Conservation (phyloP, 2,329 filamentous ascomycete genomes). For the Sarocladiaceae sp. region DNA sequence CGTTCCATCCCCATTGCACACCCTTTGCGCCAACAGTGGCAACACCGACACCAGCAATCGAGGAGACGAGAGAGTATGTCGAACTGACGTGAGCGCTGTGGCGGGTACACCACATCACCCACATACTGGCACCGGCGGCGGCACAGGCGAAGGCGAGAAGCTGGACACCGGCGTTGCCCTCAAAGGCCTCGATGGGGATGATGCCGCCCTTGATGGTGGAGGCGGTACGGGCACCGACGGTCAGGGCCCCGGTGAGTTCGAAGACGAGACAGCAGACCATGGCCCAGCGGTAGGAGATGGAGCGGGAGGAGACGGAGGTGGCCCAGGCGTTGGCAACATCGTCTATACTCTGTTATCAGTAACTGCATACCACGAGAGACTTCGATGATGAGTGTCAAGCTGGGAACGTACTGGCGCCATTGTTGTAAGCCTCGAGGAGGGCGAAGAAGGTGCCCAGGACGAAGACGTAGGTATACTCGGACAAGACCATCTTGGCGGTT, state of each 20-base stretch:
- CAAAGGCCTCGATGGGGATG: constrained; percentile 54
- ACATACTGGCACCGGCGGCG: constrained; percentile 57
- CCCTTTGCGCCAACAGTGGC: constrained; percentile 55
- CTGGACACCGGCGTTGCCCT: constrained; percentile 56
- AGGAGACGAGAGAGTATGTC: constrained; percentile 64
- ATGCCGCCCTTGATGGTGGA: constrained; percentile 77
- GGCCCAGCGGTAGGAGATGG: constrained; percentile 62
- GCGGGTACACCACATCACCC: constrained; percentile 76
- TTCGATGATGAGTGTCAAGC: neutral
- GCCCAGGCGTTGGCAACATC: constrained; percentile 84
- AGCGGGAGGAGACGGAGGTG: constrained; percentile 74
- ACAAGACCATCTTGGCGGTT: constrained; percentile 44
- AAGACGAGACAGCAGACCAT: constrained; percentile 62
- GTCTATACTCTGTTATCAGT: constrained; percentile 37
- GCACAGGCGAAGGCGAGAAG: constrained; percentile 62
- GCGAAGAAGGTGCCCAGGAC: constrained; percentile 71
- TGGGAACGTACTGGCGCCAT: constrained; percentile 61
- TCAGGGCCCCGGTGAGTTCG: constrained; percentile 61
- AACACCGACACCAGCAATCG: constrained; percentile 63
- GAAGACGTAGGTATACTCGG: constrained; percentile 65
- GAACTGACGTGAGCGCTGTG: constrained; percentile 69
- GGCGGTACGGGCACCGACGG: constrained; percentile 63
- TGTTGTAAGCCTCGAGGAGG: constrained; percentile 72
- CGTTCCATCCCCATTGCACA: constrained; percentile 65
- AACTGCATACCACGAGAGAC: neutral